Evolutionary conservation across 345 rosid genomes (phyloP).

Genomic region (Laguncularia racemosa): DNA sequence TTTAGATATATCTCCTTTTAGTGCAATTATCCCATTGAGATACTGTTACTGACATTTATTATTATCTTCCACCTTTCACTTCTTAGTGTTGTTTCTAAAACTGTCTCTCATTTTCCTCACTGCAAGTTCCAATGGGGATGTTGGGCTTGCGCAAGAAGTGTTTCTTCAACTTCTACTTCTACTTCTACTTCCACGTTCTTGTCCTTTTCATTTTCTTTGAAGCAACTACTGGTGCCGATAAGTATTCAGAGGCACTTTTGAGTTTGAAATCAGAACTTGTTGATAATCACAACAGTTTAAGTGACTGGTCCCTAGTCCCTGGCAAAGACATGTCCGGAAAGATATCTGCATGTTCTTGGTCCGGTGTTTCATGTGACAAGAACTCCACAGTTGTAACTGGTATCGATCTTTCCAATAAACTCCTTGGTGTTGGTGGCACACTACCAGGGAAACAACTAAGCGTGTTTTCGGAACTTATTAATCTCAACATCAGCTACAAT

Average conservation of each 20-base stretch:
- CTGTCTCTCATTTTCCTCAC: slow-evolving; percentile 14
- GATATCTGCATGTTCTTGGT: slow-evolving; percentile 68
- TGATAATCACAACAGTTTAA: slow-evolving; percentile 33
- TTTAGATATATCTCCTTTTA: too few species aligned
- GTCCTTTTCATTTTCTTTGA: slow-evolving; percentile 14
- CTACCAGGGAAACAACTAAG: slow-evolving; percentile 41
- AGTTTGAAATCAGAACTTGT: slow-evolving; percentile 60
- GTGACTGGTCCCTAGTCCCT: slow-evolving; percentile 59
- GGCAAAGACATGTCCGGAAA: slow-evolving; percentile 20
- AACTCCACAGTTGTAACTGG: slow-evolving; percentile 48
- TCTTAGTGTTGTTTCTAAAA: too few species aligned
- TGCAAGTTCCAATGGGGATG: slow-evolving; percentile 53
- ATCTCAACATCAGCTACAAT: slow-evolving; percentile 78
- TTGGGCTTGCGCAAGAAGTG: not conserved
- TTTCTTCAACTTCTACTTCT: slow-evolving; percentile 18
- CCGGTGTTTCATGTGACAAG: slow-evolving; percentile 63
- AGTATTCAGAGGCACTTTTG: slow-evolving; percentile 57
- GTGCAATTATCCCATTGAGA: not conserved
- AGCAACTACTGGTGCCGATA: slow-evolving; percentile 31
- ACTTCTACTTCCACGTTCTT: slow-evolving; percentile 23
- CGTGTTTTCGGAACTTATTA: slow-evolving; percentile 59
- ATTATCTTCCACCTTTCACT: not conserved
- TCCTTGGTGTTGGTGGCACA: slow-evolving; percentile 59
- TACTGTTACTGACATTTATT: not conserved
- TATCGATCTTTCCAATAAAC: slow-evolving; percentile 54